Percentiles rank a stretch among this genome's conserved stretches.
phyloP scores from a whole-genome alignment of 768 basidiomycete genomes.

The Mrakia blollopis region DNA sequence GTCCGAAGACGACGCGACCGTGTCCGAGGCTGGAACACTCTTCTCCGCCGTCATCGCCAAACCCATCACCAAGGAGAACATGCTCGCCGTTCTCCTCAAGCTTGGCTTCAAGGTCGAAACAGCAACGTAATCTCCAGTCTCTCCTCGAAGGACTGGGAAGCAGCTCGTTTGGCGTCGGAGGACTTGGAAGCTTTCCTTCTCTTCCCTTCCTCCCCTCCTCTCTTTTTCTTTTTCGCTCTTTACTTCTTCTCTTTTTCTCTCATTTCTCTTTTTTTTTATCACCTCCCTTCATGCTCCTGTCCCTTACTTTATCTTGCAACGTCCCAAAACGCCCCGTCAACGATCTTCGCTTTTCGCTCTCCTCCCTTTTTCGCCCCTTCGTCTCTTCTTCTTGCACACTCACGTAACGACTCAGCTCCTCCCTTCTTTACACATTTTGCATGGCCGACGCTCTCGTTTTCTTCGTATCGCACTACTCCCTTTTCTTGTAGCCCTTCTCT shows the following conservation, averaged over 20 bases:
- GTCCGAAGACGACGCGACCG: not conserved
- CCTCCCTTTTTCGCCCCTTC: too few species aligned
- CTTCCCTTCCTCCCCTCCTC: not conserved
- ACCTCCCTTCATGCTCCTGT: not conserved
- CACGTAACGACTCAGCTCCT: too few species aligned
- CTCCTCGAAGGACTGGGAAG: too few species aligned
- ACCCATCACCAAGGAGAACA: conserved; percentile 80
- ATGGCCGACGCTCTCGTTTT: too few species aligned
- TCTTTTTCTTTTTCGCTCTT: not conserved
- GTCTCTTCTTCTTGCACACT: too few species aligned
- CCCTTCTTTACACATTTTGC: too few species aligned
- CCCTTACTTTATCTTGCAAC: not conserved
- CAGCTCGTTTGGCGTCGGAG: not conserved
- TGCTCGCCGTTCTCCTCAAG: conserved; percentile 52
- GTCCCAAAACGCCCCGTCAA: too few species aligned
- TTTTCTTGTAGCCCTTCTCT: too few species aligned
- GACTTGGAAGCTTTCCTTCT: not conserved
- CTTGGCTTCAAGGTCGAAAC: conserved; percentile 32
- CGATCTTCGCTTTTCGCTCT: too few species aligned
- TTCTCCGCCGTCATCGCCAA: conserved; percentile 61
- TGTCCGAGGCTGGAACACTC: conserved; percentile 39
- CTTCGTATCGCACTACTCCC: too few species aligned
- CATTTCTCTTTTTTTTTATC: not conserved
- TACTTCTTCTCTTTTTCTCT: not conserved
- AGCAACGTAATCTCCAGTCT: not conserved